Evolutionary conservation across 768 basidiomycete species (phyloP), one percentile per base, ranked within the genome.

Genomic region (Amanita pallidorosea): DNA sequence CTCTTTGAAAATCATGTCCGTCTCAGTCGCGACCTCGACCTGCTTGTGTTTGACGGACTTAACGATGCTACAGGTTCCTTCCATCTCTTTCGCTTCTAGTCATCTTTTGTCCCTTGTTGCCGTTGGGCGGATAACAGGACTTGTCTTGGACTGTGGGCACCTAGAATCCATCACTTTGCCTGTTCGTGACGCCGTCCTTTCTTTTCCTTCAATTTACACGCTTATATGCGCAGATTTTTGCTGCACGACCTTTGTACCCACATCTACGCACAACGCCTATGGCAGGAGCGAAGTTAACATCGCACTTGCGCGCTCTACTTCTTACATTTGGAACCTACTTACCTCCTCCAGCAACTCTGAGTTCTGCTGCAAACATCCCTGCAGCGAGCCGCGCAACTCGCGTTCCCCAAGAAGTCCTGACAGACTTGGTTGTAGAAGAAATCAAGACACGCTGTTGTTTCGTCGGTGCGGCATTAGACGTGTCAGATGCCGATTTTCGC

Each of bases 141-240:
- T 99, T 12, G 95, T 98, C 1, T 69, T 98, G 2, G 96, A 99
- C 61, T 85, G 83, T 56, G 96, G 96, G 1, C 84, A 95, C 63
- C 74, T 95, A 3, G 96, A 98, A 64, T 88, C 92, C 0, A 85
- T 83, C 4, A 81, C 81, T 4, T 73, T 97, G 18, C 93, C 96
- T 0, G 95, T 95, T 58, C 49, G 87, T 68, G 7, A 13, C 20
- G 20, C 44, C 11, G 20, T 22, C 12, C 36, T 13, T 35, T 42
- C 5, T 27, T 34, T 20, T 22, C 9, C 31, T n/a, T 25, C 4
- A 18, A 13, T 37, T 20, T 48, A 41, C 17, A 41, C 41, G 31
- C 51, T 49, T 43, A 51, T 47, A 37, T 45, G 34, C 47, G n/a
- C 59, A 98, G 95, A 89, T 97, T 57, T 95, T 84, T 59, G 82